A percentile compares a stretch with the other conserved stretches of the same genome.
Evolutionary conservation across 345 rosid genomes (phyloP).

Genomic region (Jatropha curcas): DNA sequence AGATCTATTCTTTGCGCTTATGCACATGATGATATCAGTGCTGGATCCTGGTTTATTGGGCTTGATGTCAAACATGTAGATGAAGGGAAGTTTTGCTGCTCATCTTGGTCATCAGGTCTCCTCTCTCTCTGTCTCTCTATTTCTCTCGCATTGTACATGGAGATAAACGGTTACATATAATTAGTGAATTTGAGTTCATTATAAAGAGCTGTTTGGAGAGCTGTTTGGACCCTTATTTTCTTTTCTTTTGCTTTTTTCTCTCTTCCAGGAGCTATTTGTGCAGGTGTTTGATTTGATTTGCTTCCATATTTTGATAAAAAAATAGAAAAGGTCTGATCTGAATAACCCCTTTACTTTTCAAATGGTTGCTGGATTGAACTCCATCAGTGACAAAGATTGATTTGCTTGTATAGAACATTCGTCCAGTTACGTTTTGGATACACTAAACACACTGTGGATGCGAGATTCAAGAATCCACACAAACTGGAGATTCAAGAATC

Average conservation of each 20-base stretch:
- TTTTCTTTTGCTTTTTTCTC: background rate
- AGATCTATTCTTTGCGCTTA: slow-evolving; percentile 64
- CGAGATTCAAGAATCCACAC: background rate
- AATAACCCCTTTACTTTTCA: background rate
- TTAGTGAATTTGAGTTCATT: background rate
- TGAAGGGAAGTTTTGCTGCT: slow-evolving; percentile 76
- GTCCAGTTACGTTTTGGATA: background rate
- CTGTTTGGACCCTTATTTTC: background rate
- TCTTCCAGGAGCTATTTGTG: slow-evolving; percentile 72
- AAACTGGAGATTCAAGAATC: too few species aligned
- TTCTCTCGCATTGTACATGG: too few species aligned
- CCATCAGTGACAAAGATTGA: background rate
- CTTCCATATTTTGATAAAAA: background rate
- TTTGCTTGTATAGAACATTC: background rate
- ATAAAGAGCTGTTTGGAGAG: too few species aligned
- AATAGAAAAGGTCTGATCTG: background rate
- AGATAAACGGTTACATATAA: too few species aligned
- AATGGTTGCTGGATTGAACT: background rate
- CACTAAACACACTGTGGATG: too few species aligned
- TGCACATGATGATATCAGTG: slow-evolving; percentile 72
- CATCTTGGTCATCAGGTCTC: slow-evolving; percentile 80
- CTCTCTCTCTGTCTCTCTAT: background rate
- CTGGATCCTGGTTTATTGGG: slow-evolving; percentile 79
- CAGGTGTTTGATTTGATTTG: slow-evolving; percentile 48
- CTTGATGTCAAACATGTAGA: slow-evolving; percentile 51